These are phyloP conservation scores for Aspergillus hortae DNA, from an alignment of 2,329 filamentous ascomycete genomes.

Conservation along the genomic window DNA sequence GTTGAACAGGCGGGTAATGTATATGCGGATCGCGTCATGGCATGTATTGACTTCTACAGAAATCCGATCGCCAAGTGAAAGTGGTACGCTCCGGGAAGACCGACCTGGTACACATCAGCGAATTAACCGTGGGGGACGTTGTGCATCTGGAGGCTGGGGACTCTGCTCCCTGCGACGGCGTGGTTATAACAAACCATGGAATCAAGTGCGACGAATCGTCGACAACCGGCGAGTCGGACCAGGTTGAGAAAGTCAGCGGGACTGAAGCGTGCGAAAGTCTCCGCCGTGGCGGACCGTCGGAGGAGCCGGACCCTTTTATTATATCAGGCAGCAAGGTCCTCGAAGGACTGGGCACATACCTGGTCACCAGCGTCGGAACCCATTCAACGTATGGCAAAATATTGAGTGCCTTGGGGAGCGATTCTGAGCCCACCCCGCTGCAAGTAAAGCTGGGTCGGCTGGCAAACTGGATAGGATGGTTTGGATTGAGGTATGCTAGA, in stretches of 20 bases:
- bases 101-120: conserved; percentile 57
- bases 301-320: conserved; percentile 63
- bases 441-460: conserved; percentile 70
- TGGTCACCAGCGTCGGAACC: conserved; percentile 69
- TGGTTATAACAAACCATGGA: conserved; percentile 61
- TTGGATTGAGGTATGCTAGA: conserved; percentile 48
- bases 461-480: conserved; percentile 70
- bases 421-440: conserved; percentile 69
- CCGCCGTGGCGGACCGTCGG: conserved; percentile 7
- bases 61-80: conserved; percentile 60
- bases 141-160: conserved; percentile 65
- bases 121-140: conserved; percentile 64
- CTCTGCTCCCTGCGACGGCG: conserved; percentile 63
- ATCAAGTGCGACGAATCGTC: conserved; percentile 68
- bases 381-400: conserved; percentile 72
- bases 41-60: conserved; percentile 31
- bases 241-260: conserved; percentile 57
- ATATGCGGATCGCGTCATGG: conserved; percentile 40
- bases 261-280: conserved; percentile 49
- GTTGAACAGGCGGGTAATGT: conserved; percentile 66
- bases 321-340: conserved; percentile 70
- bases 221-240: conserved; percentile 67
- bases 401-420: conserved; percentile 69
- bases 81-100: conserved; percentile 63
- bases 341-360: conserved; percentile 67